A percentile compares a stretch with the other conserved stretches of the same genome.
These are phyloP conservation scores for Cubamyces sp. DNA, from an alignment of 768 basidiomycete species.

Conservation along the genomic window DNA sequence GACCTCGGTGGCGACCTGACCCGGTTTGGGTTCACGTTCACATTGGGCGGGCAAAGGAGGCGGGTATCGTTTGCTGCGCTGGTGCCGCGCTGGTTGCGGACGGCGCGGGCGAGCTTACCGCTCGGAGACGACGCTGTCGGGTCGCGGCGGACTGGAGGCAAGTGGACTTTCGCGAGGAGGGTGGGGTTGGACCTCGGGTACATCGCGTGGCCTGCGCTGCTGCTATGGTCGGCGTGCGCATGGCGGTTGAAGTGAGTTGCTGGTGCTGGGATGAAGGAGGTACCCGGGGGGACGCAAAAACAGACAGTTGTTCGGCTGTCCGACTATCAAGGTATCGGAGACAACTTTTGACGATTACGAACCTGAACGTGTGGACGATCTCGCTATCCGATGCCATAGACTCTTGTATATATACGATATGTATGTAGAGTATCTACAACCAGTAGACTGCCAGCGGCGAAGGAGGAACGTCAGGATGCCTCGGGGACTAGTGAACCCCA, in stretches of 20 bases:
- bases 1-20: conserved; percentile 26
- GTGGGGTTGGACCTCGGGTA: conserved; percentile 18
- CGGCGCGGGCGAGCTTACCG: conserved; percentile 27
- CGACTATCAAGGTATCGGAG: background rate
- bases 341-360: background rate
- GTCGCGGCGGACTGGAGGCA: background rate
- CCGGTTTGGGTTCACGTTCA: conserved; percentile 57
- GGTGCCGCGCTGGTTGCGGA: conserved; percentile 4
- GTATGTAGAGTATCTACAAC: background rate
- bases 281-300: background rate
- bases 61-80: conserved; percentile 48
- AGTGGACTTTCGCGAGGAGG: conserved; percentile 13
- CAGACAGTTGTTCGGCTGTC: background rate
- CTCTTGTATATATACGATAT: background rate
- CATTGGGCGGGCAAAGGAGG: conserved; percentile 55
- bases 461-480: too few species aligned
- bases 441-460: too few species aligned
- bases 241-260: conserved; percentile 17
- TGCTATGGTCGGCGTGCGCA: conserved; percentile 13
- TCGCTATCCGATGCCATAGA: background rate
- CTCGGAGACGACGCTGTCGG: conserved; percentile 33
- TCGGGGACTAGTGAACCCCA: too few species aligned
- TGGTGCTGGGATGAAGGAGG: background rate
- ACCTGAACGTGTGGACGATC: background rate
- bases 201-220: conserved; percentile 18